Evolutionary conservation across 23 red algal species (phyloP), one percentile per base, ranked within the genome.

Genomic region (Agarophyton chilense): DNA sequence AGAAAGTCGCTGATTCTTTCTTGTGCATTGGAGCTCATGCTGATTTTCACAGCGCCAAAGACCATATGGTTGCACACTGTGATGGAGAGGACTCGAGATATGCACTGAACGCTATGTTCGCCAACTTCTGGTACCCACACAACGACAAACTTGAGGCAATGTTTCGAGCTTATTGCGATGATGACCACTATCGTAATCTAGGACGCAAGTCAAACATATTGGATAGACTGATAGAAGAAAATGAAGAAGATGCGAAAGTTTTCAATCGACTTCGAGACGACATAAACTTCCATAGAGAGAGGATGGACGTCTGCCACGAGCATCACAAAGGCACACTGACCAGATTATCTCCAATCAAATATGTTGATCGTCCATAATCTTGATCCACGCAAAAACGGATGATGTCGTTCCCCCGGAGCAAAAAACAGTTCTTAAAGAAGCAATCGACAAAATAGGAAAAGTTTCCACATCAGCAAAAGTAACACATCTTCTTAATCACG

Each of bases 171-270:
- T 89, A 78, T 47, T 67, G 63, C 38, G 71, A 89, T 45, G 85
- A 89, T 89, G 85, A 89, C 31, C 85, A 89, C 32, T 62, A 78
- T 49, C 50, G 54, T 11, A 89, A 89, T 56, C 9, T 89, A 5
- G 85, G 85, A n/a, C 33, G 18, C 5, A 49, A 74, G 21, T 66
- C 85, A 8, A 64, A 84, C 31, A 71, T 68, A 67, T 68, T 89
- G 57, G 39, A 79, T 19, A 45, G 24, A 31, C 38, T 77, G 38
- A 45, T 78, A n/a, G 44, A 77, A 49, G 38, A 78, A 36, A 57
- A 89, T 29, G 43, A 68, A 58, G 85, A 89, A 36, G 85, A 60
- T 11, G 85, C 85, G 0, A 89, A 89, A 26, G 44, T 29, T 33
- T 89, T 74, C 41, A 67, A 65, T 58, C 67, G 85, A 29, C 53